phyloP scores from a whole-genome alignment of 2,329 filamentous ascomycete genomes.

The Exophiala lecanii-corni region DNA sequence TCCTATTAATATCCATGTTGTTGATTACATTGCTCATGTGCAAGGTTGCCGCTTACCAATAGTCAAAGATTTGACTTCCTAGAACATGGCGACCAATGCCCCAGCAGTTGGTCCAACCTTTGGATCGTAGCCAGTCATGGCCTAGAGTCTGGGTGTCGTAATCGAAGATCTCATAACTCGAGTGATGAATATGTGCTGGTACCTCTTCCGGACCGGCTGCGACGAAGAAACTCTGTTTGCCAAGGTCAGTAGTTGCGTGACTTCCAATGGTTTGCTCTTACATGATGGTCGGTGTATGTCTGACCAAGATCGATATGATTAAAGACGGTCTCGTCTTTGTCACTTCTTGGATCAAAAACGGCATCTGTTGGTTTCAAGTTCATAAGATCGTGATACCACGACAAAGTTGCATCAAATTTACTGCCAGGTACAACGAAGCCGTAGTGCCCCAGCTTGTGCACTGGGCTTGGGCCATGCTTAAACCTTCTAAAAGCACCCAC shows the following conservation, averaged over 20 bases:
- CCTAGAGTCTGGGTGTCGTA: slow-evolving; percentile 67
- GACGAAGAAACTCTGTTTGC: slow-evolving; percentile 17
- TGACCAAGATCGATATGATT: slow-evolving; percentile 48
- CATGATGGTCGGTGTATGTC: slow-evolving; percentile 48
- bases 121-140: slow-evolving; percentile 62
- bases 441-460: slow-evolving; percentile 47
- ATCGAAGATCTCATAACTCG: slow-evolving; percentile 65
- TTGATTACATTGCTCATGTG: too few relatives aligned
- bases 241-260: slow-evolving; percentile 8
- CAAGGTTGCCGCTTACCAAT: slow-evolving; percentile 60
- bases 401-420: slow-evolving; percentile 32
- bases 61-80: slow-evolving; percentile 68
- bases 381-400: slow-evolving; percentile 44
- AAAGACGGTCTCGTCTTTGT: slow-evolving; percentile 38
- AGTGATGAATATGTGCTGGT: slow-evolving; percentile 58
- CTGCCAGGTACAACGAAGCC: slow-evolving; percentile 34
- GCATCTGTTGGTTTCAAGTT: slow-evolving; percentile 45
- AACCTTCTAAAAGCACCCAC: slow-evolving; percentile 36
- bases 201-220: slow-evolving; percentile 27
- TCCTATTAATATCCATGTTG: too few relatives aligned
- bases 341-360: slow-evolving; percentile 26
- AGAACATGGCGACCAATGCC: slow-evolving; percentile 67
- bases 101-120: slow-evolving; percentile 63
- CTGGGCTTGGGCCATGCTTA: slow-evolving; percentile 43
- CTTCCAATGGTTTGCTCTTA: slow-evolving; percentile 36